Conservation (phyloP, 345 rosid species). For the Murraya koenigii region DNA sequence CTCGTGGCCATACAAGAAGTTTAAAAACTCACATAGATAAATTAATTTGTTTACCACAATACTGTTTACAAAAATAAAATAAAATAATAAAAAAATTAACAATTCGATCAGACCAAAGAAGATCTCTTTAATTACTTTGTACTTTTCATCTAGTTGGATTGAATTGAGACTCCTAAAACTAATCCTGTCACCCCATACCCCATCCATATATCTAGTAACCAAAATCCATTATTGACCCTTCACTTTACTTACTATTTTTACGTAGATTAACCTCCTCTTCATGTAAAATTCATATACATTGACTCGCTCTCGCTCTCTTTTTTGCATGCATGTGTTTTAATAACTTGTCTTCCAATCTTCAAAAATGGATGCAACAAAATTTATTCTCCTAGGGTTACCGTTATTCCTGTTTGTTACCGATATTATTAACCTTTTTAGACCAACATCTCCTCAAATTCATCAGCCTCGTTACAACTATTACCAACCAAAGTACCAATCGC, state of each 20-base stretch:
- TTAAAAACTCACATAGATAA: too few relatives aligned
- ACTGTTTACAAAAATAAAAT: too few relatives aligned
- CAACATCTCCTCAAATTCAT: slow-evolving; percentile 2
- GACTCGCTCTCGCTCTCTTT: neutral
- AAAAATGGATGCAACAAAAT: slow-evolving; percentile 29
- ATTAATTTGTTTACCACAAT: too few relatives aligned
- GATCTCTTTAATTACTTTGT: too few relatives aligned
- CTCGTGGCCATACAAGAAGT: fast-evolving
- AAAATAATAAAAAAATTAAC: too few relatives aligned
- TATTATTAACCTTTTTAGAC: slow-evolving; percentile 20
- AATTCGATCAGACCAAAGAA: fast-evolving
- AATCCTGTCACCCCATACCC: too few relatives aligned
- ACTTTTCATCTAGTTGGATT: too few relatives aligned
- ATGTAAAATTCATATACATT: neutral
- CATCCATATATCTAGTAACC: too few relatives aligned
- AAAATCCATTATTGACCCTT: too few relatives aligned
- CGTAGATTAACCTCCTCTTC: neutral
- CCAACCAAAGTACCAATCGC: slow-evolving; percentile 13
- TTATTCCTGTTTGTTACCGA: slow-evolving; percentile 29
- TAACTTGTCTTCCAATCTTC: neutral
- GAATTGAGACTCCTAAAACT: too few relatives aligned
- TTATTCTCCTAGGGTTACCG: slow-evolving; percentile 30
- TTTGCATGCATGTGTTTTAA: neutral
- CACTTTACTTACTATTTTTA: neutral
- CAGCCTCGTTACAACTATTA: neutral